Evolutionary conservation across 257 asterid genomes (phyloP), one percentile per base, ranked within the genome.

Genomic region (Salvia splendens): DNA sequence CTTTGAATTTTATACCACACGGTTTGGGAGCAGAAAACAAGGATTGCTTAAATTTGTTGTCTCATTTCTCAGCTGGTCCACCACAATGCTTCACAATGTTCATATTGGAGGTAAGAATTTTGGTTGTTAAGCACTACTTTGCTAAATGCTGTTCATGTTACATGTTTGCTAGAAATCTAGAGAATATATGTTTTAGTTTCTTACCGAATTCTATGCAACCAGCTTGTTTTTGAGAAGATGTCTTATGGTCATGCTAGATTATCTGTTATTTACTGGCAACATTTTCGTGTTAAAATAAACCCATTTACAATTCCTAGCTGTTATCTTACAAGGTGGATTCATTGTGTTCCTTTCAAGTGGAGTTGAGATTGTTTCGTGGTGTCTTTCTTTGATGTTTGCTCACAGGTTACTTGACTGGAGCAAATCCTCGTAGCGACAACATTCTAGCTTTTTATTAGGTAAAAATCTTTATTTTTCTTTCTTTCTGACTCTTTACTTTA

Each of bases 81-180:
- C 74, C 58, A 63, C 76, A 61, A 40, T 63, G 61, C 59, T 76
- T 68, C 73, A 58, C 71, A 66, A 60, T 65, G 70, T 72, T 68
- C 62, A 6, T 80, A 70, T 60, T 76, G 75, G 77, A 79, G 92
- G 95, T 81, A 74, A 57, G 70, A 65, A 52, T 62, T 43, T 58
- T 75, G 68, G 63, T 49, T 51, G 53, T 42, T 42, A 20, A n/a
- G 7, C 45, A 54, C 53, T 12, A 59, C 43, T 69, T 24, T 59
- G 5, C 50, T 8, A 53, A 53, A 10, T 48, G 38, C 54, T 62
- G 41, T 43, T 61, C 54, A 35, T 48, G 45, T 54, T n/a, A 32
- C 1, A 47, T 4, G 17, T 56, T 33, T 33, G 10, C 7, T 24
- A 24, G 30, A 24, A 24, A 24, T 24, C 1, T 24, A 24, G 30